These are phyloP conservation scores for Teunomyces pallodes DNA, from an alignment of 805 yeast species.

Conservation along the genomic window DNA sequence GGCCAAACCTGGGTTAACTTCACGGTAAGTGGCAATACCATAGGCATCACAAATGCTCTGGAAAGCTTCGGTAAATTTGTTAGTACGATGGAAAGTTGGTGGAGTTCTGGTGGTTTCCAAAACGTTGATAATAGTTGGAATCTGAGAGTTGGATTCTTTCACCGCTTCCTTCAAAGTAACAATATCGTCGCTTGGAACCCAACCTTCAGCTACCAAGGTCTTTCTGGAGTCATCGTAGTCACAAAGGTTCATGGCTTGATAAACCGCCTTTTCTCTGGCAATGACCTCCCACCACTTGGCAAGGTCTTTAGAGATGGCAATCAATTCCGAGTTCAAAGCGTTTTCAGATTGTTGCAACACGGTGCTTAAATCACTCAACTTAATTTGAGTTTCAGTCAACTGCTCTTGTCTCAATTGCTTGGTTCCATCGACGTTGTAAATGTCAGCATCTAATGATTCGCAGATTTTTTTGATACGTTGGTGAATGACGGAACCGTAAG, in stretches of 20 bases:
- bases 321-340: constrained; percentile 73
- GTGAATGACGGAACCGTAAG: constrained; percentile 80
- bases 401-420: constrained; percentile 29
- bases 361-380: constrained; percentile 32
- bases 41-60: constrained; percentile 75
- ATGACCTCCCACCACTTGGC: constrained; percentile 60
- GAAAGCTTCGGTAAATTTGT: constrained; percentile 67
- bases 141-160: constrained; percentile 54
- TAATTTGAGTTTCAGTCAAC: constrained; percentile 22
- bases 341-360: constrained; percentile 48
- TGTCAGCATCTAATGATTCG: constrained; percentile 84
- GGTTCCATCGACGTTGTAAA: constrained; percentile 56
- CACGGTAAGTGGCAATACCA: constrained; percentile 73
- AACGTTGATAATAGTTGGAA: constrained; percentile 54
- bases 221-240: constrained; percentile 81
- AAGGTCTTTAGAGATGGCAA: constrained; percentile 72
- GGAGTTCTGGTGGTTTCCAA: constrained; percentile 65
- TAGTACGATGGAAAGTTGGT: constrained; percentile 68
- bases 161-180: constrained; percentile 63
- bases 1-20: constrained; percentile 73
- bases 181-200: constrained; percentile 86
- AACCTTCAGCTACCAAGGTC: constrained; percentile 91
- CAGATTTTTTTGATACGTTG: constrained; percentile 77
- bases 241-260: constrained; percentile 71
- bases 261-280: constrained; percentile 80